Evolutionary conservation across 208 protist species (phyloP), one percentile per base, ranked within the genome.

Genomic region (Trichomonas tenax): DNA sequence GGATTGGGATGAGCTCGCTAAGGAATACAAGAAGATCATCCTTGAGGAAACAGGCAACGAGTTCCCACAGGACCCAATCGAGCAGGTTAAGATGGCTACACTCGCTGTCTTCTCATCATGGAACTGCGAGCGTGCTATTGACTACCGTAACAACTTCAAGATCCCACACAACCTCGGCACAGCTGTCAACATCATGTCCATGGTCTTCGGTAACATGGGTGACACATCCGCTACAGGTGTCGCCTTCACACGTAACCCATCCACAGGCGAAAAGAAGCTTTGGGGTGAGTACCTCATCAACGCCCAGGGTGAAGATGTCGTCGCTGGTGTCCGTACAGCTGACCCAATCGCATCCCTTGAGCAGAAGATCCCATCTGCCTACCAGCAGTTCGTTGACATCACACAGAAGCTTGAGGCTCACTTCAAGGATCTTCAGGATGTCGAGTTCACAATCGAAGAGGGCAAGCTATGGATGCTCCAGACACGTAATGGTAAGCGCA

Each of bases 51-150:
- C 82, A 45, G 82, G 41, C 34, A 45, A 90, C 6, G 23, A 17
- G 41, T 90, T 90, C 82, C 82, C 82, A 90, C 82, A 90, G 41
- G 41, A 90, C 41, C 82, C 82, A 90, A 48, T 90, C 23, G 82
- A 90, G 8, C 82, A 90, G n/a, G 11, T 90, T 48, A 23, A 48
- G 6, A 34, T 14, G 8, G 10, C 82, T 1, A 93, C 44, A 51
- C 17, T 51, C 6, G 44, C 40, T 51, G 44, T 93, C n/a, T 93
- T 93, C 31, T 51, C 40, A 48, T 93, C 86, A 17, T 51, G 82
- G 82, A 89, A 89, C 38, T 89, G 82, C 82, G 82, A 89, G 40
- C 34, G 82, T 46, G 82, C 82, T 46, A 89, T 89, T 31, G 82
- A 41, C 31, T 89, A 89, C 38, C 82, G 82, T 46, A 89, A 89